Evolutionary conservation across 495 filamentous ascomycete species (phyloP).

Genomic region (Tuber calosporum): DNA sequence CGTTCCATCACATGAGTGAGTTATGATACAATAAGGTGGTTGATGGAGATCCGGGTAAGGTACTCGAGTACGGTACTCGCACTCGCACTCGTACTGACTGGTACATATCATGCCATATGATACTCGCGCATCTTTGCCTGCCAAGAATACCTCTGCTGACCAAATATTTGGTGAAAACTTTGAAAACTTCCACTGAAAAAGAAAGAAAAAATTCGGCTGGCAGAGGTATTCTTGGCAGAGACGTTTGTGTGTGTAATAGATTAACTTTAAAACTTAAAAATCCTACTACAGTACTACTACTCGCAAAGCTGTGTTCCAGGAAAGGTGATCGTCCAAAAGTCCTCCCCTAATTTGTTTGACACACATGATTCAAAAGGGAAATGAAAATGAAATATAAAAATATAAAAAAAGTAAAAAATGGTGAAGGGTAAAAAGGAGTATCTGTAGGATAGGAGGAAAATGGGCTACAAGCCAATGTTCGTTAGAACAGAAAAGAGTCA

Average conservation of each 20-base stretch:
- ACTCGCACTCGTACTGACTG: no score
- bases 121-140: no score
- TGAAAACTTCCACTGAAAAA: no score
- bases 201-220: no score
- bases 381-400: not conserved
- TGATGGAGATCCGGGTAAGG: not conserved
- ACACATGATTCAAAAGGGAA: not conserved
- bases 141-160: no score
- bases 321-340: not conserved
- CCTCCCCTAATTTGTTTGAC: slow-evolving; percentile 2
- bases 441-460: slow-evolving; percentile 1
- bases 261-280: slow-evolving; percentile 3
- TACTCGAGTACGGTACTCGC: no score
- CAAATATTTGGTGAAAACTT: no score
- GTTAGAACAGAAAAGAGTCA: not conserved
- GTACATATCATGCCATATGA: no score
- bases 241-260: no score
- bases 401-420: not conserved
- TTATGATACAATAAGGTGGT: no score
- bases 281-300: not conserved
- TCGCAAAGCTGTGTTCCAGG: not conserved
- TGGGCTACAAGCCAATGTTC: not conserved
- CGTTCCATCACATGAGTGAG: slow-evolving; percentile 14
- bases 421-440: not conserved
- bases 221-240: no score